Percentiles rank a stretch among this genome's conserved stretches.
These are phyloP conservation scores for Casuarina glauca DNA, from an alignment of 306 rosid genomes.

Conservation along the genomic window DNA sequence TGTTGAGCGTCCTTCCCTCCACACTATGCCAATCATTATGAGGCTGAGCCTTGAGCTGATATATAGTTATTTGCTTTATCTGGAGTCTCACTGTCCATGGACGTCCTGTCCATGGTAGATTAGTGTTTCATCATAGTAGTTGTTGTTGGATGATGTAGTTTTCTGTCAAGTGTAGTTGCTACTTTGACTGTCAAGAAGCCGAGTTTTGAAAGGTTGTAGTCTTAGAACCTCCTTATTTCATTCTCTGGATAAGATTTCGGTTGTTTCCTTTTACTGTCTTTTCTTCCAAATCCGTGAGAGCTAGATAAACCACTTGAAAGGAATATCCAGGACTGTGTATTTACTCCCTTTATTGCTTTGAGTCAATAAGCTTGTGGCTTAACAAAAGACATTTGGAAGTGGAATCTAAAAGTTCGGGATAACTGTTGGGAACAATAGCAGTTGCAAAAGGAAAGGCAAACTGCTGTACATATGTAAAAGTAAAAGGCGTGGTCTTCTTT, in stretches of 20 bases:
- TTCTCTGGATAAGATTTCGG: not conserved
- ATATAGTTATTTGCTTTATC: conserved; percentile 16
- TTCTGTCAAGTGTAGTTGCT: not conserved
- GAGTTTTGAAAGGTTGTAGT: not conserved
- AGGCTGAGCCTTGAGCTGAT: conserved; percentile 43
- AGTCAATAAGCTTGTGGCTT: not conserved
- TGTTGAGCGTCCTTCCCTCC: conserved; percentile 40
- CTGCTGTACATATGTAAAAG: no score
- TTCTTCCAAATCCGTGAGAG: not conserved
- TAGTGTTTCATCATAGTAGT: conserved; percentile 23
- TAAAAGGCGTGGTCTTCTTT: no score
- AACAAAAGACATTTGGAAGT: no score
- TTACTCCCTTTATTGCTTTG: not conserved
- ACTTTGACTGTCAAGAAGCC: not conserved
- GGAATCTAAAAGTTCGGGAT: no score
- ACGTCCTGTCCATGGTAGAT: conserved; percentile 26
- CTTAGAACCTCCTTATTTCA: not conserved
- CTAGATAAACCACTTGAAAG: not conserved
- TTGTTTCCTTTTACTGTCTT: not conserved
- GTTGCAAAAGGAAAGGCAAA: no score
- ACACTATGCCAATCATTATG: conserved; percentile 44
- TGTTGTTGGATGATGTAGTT: conserved; percentile 14
- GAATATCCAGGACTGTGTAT: not conserved
- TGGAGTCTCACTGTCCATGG: conserved; percentile 17
- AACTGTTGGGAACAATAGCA: no score